These are phyloP conservation scores for Chimonanthus salicifolius DNA, from an alignment of 164 flowering plant species.

Conservation along the genomic window DNA sequence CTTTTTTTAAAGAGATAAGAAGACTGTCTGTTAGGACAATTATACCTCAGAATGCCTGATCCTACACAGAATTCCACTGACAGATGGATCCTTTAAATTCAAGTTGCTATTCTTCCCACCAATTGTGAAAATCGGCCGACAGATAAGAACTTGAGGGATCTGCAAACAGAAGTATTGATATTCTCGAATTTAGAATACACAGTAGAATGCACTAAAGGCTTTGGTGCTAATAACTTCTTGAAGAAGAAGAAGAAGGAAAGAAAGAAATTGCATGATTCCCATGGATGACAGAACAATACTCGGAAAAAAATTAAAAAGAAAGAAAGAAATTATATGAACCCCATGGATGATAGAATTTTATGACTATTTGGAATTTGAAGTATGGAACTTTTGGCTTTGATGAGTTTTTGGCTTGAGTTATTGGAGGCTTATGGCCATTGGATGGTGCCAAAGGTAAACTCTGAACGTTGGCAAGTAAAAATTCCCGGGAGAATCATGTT, in stretches of 20 bases:
- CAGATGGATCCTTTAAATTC: conserved; percentile 41
- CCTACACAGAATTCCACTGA: conserved; percentile 47
- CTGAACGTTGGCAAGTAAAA: no score
- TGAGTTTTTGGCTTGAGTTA: no score
- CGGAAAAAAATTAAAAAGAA: neutral
- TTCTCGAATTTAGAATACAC: neutral
- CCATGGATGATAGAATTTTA: no score
- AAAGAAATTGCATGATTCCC: neutral
- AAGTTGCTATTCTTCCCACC: conserved; percentile 39
- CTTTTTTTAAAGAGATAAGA: neutral
- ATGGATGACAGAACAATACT: no score
- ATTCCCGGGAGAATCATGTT: no score
- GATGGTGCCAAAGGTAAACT: no score
- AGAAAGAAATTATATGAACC: neutral
- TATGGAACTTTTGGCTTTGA: no score
- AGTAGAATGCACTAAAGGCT: neutral
- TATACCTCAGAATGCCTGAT: conserved; percentile 63
- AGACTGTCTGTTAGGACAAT: neutral
- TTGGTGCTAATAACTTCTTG: neutral
- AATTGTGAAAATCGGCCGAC: conserved; percentile 37
- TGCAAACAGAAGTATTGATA: neutral
- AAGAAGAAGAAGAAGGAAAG: neutral
- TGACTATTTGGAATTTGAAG: no score
- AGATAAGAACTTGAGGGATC: conserved; percentile 29
- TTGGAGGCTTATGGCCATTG: no score